phyloP scores from a whole-genome alignment of 257 asterid genomes.

The Parsonsia alboflavescens region DNA sequence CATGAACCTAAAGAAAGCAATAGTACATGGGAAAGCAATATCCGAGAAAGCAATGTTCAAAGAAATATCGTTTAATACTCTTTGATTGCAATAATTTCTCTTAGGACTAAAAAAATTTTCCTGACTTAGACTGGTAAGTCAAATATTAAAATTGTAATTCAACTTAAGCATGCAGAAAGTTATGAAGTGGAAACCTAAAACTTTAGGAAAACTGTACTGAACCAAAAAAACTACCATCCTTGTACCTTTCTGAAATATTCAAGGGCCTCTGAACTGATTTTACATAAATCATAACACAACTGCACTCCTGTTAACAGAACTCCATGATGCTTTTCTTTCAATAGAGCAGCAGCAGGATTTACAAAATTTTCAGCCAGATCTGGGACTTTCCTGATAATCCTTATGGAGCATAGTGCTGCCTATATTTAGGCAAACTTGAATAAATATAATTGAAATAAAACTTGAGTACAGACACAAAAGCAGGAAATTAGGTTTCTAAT shows the following conservation, averaged over 20 bases:
- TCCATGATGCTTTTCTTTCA: conserved; percentile 98
- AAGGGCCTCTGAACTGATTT: conserved; percentile 80
- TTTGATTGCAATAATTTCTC: background rate
- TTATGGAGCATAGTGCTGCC: conserved; percentile 96
- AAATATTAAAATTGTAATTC: background rate
- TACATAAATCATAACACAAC: conserved; percentile 83
- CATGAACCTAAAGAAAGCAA: background rate
- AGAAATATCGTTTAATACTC: background rate
- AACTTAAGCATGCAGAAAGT: background rate
- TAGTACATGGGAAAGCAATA: background rate
- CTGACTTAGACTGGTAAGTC: background rate
- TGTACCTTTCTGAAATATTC: conserved; percentile 79
- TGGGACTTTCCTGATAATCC: conserved; percentile 95
- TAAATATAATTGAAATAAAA: conserved; percentile 7
- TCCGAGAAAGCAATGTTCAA: background rate
- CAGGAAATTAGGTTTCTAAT: conserved; percentile 1
- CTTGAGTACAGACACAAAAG: conserved; percentile 1
- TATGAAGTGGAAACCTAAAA: conserved; percentile 4
- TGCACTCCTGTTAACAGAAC: conserved; percentile 89
- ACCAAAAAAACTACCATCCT: background rate
- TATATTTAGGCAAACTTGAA: conserved; percentile 26
- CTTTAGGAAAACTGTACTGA: background rate
- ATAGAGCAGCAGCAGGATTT: conserved; percentile 67
- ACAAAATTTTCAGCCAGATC: conserved; percentile 93
- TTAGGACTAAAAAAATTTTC: background rate